Conservation (phyloP, 331 rosid genomes). For the Spiraea crenata region DNA sequence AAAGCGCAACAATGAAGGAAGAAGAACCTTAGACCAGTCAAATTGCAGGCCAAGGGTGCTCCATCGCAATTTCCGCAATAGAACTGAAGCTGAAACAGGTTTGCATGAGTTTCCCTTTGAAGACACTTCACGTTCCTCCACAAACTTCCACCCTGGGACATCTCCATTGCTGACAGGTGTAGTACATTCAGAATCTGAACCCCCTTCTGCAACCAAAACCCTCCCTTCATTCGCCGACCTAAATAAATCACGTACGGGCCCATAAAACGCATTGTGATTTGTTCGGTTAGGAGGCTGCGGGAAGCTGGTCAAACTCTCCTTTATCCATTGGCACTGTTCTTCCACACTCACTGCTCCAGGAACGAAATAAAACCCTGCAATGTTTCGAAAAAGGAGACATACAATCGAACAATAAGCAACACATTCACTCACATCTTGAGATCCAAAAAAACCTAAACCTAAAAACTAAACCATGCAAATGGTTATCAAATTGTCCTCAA, state of each 20-base stretch:
- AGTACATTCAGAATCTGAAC: conserved; percentile 26
- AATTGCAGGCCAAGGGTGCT: conserved; percentile 92
- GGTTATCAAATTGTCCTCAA: too few species aligned
- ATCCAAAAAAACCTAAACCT: too few species aligned
- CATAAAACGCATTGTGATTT: conserved; percentile 84
- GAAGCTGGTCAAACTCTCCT: conserved; percentile 68
- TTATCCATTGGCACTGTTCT: conserved; percentile 67
- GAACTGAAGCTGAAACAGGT: conserved; percentile 54
- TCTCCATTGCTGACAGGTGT: conserved; percentile 24
- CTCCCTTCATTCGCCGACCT: conserved; percentile 58
- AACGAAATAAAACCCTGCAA: conserved; percentile 76
- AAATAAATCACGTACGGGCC: conserved; percentile 55
- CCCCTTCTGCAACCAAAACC: conserved; percentile 40
- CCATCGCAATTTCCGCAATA: conserved; percentile 83
- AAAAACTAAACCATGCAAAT: too few species aligned
- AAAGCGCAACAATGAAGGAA: background rate
- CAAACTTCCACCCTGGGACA: conserved; percentile 47
- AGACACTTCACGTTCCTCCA: conserved; percentile 36
- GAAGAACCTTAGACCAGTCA: conserved; percentile 87
- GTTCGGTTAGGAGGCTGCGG: conserved; percentile 96
- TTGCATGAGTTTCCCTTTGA: conserved; percentile 39
- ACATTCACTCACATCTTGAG: background rate
- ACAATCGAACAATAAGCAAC: background rate
- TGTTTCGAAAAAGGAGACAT: background rate
- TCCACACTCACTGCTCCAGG: conserved; percentile 60